Evolutionary conservation across 2,329 filamentous ascomycete genomes (phyloP), one percentile per base, ranked within the genome.

Genomic region (Ceratocystis alfenasii): DNA sequence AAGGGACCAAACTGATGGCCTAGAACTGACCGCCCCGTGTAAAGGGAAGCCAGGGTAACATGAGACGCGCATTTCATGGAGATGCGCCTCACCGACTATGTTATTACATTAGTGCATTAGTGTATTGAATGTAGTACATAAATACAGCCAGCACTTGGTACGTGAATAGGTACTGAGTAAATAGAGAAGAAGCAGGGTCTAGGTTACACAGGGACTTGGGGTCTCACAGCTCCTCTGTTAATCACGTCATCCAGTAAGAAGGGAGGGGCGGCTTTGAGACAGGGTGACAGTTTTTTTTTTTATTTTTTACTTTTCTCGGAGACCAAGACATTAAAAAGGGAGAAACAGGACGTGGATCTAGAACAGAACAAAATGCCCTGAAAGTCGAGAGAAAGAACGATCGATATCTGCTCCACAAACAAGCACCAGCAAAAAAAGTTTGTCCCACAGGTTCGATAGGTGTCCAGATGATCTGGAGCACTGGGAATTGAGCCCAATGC

Each of bases 401-500:
- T 36, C 33, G 8, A 12, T 36, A 36, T 36, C 8, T 36, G 8
- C 33, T 36, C 33, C 33, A 36, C 33, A 50, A 50, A 7, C 7
- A 50, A 50, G 22, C 17, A 48, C 15, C 7, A 48, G 2, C 15
- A 48, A 20, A 48, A 48, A 48, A n/a, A 20, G 1, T 3, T 7
- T 20, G 46, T 50, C 46, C 46, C 46, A 50, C 46, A 50, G 25
- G 53, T 36, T 36, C 33, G 33, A 3, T 2, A 10, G 33, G 33
- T 36, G 63, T 59, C 67, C 67, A 67, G 66, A 62, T 64, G 33
- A 22, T 64, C 63, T 67, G 66, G 67, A 65, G 60, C 67, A 68
- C 64, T 64, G 63, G 67, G 67, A 68, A 65, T 69, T 69, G 68
- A 69, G 67, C 69, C 69, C 69, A 68, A 66, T 68, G 74, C 72